Evolutionary conservation across 441 rosid species (phyloP).

Genomic region (Oxalis stricta): DNA sequence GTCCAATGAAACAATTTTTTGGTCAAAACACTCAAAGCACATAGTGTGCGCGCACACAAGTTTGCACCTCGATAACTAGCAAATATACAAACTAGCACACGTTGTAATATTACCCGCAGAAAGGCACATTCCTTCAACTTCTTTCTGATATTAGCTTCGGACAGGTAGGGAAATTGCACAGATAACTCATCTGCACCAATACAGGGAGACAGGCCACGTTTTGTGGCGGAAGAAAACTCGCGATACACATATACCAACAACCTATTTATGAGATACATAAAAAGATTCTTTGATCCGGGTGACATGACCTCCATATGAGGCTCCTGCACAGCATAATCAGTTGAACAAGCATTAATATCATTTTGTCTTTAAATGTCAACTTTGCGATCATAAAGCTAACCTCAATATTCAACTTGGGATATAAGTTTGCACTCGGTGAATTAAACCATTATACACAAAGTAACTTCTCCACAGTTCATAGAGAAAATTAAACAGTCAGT

Average conservation of each 20-base stretch:
- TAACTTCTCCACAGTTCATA: background rate
- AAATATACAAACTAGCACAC: background rate
- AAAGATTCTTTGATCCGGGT: constrained; percentile 79
- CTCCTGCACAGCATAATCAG: constrained; percentile 43
- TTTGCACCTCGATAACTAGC: background rate
- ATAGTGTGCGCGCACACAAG: too few relatives aligned
- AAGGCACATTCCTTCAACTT: constrained; percentile 65
- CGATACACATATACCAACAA: constrained; percentile 75
- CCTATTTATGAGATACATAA: constrained; percentile 58
- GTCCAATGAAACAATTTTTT: too few relatives aligned
- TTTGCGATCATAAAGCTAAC: background rate
- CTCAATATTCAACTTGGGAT: background rate
- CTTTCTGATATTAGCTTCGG: constrained; percentile 57
- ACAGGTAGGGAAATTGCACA: constrained; percentile 51
- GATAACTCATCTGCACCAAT: constrained; percentile 66
- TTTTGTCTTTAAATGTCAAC: background rate
- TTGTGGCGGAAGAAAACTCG: constrained; percentile 56
- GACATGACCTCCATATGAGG: constrained; percentile 93
- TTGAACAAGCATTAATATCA: background rate
- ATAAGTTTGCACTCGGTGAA: background rate
- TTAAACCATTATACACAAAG: background rate
- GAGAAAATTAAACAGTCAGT: background rate
- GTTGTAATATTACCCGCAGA: constrained; percentile 35
- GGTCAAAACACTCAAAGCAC: too few relatives aligned
- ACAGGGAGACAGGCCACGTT: constrained; percentile 44